Conservation (phyloP, 129 eudicot genomes). For the Pseudognaphalium luteoalbum region DNA sequence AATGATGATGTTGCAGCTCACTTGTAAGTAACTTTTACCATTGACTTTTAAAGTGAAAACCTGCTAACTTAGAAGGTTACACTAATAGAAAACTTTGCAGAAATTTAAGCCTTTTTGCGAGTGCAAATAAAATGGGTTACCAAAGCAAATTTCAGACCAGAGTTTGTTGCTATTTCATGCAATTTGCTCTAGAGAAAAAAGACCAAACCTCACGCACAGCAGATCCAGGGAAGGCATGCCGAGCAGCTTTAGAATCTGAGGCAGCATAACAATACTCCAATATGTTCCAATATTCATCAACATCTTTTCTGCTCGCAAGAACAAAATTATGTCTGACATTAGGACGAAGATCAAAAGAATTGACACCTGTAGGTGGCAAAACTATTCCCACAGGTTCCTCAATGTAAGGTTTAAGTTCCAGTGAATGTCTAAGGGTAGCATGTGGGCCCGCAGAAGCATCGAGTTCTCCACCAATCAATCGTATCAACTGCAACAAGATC, state of each 20-base stretch:
- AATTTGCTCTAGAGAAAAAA: background rate
- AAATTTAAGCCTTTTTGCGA: background rate
- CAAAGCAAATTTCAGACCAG: background rate
- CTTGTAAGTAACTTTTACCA: background rate
- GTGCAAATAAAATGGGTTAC: background rate
- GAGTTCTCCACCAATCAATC: constrained; percentile 56
- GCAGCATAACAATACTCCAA: constrained; percentile 92
- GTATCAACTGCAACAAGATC: constrained; percentile 62
- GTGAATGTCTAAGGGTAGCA: constrained; percentile 64
- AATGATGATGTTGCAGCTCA: background rate
- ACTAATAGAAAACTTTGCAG: too few species aligned
- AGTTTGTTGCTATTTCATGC: background rate
- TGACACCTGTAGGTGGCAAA: constrained; percentile 38
- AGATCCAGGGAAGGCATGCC: constrained; percentile 91
- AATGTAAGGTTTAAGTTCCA: constrained; percentile 91
- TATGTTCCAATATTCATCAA: constrained; percentile 89
- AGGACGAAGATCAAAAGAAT: constrained; percentile 76
- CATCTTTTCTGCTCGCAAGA: constrained; percentile 70
- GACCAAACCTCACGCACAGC: constrained; percentile 71
- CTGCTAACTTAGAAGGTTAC: background rate
- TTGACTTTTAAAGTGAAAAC: background rate
- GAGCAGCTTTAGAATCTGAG: constrained; percentile 78
- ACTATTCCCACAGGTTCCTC: constrained; percentile 71
- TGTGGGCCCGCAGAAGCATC: constrained; percentile 49
- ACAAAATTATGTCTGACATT: constrained; percentile 88